A percentile compares a stretch with the other conserved stretches of the same genome.
Evolutionary conservation across 805 yeast species (phyloP).

Genomic region (Wickerhamomyces strasburgensis): DNA sequence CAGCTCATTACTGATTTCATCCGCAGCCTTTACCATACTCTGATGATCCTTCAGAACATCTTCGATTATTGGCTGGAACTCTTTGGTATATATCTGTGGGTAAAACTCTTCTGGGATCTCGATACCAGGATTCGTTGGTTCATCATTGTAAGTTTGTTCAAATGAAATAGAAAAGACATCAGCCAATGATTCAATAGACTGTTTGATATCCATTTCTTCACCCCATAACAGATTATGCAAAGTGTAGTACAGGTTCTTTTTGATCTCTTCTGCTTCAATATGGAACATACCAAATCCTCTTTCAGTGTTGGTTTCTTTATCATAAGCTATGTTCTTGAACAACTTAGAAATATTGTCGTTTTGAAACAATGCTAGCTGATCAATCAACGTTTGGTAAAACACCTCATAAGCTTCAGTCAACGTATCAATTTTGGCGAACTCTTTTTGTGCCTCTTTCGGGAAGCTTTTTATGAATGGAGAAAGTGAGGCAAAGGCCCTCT

Average conservation of each 20-base stretch:
- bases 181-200: conserved; percentile 24
- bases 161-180: conserved; percentile 33
- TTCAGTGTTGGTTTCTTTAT: conserved; percentile 1
- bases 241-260: conserved; percentile 28
- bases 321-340: conserved; percentile 2
- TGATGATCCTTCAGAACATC: conserved; percentile 4
- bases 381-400: conserved; percentile 9
- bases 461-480: conserved; percentile 28
- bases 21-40: conserved; percentile 11
- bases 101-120: conserved; percentile 29
- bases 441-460: conserved; percentile 19
- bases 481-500: conserved; percentile 35
- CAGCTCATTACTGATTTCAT: conserved; percentile 14
- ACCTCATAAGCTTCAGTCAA: conserved; percentile 19
- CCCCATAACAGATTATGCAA: conserved; percentile 31
- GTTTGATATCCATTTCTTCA: conserved; percentile 22
- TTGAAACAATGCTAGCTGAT: conserved; percentile 5
- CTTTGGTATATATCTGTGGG: conserved; percentile 35
- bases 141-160: conserved; percentile 13
- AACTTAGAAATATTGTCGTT: not conserved
- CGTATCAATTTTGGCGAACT: conserved; percentile 12
- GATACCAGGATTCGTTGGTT: conserved; percentile 19
- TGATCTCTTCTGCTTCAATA: conserved; percentile 29
- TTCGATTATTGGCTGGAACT: conserved; percentile 15
- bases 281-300: conserved; percentile 26